Evolutionary conservation across 768 basidiomycete genomes (phyloP).

Genomic region (Boletus barrowsii): DNA sequence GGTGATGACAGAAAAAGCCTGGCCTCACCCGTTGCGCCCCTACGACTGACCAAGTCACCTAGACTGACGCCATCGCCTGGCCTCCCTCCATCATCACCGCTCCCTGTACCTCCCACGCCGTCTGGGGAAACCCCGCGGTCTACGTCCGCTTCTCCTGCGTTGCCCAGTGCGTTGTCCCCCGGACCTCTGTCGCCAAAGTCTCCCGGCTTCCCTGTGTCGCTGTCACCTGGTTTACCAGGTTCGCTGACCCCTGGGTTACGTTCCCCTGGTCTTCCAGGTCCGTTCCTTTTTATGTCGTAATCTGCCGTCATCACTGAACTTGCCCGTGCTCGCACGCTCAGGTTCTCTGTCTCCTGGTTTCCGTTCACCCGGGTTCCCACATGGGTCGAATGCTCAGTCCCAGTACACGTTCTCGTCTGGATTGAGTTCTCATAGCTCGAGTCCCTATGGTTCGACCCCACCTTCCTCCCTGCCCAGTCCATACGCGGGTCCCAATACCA

Average conservation of each 20-base stretch:
- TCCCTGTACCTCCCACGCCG: conserved; percentile 2
- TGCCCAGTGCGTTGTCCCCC: conserved; percentile 6
- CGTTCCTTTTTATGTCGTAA: conserved; percentile 11
- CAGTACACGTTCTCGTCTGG: conserved; percentile 22
- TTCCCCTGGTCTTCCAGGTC: conserved; percentile 25
- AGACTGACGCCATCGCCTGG: conserved; percentile 17
- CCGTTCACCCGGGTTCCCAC: conserved; percentile 19
- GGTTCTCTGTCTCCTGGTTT: conserved; percentile 21
- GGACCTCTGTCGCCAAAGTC: conserved; percentile 7
- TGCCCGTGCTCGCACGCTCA: not conserved
- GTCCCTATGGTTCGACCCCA: conserved; percentile 3
- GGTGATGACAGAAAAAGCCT: conserved; percentile 3
- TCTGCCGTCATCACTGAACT: conserved; percentile 4
- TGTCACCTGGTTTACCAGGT: conserved; percentile 18
- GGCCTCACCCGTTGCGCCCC: conserved; percentile 21
- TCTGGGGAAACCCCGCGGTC: conserved; percentile 4
- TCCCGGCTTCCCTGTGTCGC: conserved; percentile 11
- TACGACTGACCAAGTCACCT: conserved; percentile 27
- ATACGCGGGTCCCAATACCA: not conserved
- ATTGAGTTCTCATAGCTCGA: conserved; percentile 9
- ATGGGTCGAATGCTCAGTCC: not conserved
- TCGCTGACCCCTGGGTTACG: conserved; percentile 19
- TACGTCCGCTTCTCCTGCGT: conserved; percentile 10
- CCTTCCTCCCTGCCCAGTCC: not conserved
- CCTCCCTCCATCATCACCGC: conserved; percentile 15